Evolutionary conservation across 306 rosid genomes (phyloP), one percentile per base, ranked within the genome.

Genomic region (Pyrus pyrifolia): DNA sequence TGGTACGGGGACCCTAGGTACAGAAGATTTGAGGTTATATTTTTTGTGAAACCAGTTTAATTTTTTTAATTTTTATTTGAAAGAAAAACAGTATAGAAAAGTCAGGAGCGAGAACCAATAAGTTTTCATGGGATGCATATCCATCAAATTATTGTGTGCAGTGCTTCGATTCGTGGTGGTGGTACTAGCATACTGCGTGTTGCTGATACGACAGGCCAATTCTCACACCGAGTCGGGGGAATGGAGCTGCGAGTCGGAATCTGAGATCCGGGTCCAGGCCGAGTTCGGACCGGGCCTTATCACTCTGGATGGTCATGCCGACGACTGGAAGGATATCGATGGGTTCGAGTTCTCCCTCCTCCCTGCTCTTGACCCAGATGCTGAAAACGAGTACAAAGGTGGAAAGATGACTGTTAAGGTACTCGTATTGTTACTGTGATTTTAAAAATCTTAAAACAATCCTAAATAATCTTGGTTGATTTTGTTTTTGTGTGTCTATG

Each of bases 321-420:
- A 95, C 38, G 98, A 95, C 76, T 95, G 98, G 98, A 83, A 86
- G 80, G 90, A 83, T 83, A 83, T 89, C 83, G 97, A 87, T 79
- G 97, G 87, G 13, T 92, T 83, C 46, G 88, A 88, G 75, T 92
- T 95, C 75, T 58, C 97, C 76, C 98, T 95, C 74, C 91, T 84
- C 65, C 96, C 90, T 11, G 98, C 98, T 25, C 89, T 92, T 22
- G 97, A 92, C 70, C 97, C 97, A 3, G 87, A 95, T 69, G 85
- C 81, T 17, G 98, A 95, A 8, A 35, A 85, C 22, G 92, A 90
- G 80, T 94, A 90, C 80, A 78, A 79, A 77, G 91, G 82, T 22
- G 98, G 98, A 80, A 92, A 83, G 51, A 85, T 92, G 93, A 86
- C 82, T 76, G 83, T 94, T 75, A 92, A 94, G 97, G 98, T 91